Evolutionary conservation across 371 early-diverging fungal species (phyloP).

Genomic region (Mucor plumbeus): DNA sequence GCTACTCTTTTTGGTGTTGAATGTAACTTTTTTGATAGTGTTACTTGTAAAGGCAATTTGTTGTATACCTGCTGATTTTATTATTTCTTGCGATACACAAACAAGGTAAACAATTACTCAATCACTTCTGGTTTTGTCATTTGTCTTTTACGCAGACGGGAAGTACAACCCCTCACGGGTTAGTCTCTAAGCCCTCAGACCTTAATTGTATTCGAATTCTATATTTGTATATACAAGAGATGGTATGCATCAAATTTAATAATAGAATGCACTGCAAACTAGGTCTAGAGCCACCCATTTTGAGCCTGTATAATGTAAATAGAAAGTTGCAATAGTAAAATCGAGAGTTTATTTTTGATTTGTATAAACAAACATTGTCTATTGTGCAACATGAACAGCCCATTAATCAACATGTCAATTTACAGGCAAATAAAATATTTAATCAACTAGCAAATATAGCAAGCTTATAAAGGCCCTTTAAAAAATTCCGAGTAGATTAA

Average conservation of each 20-base stretch:
- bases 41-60: no score
- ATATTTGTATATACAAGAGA: neutral
- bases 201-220: no score
- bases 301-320: neutral
- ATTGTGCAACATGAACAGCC: neutral
- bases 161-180: no score
- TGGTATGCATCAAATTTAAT: neutral
- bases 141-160: no score
- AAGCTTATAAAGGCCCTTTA: neutral
- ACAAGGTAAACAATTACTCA: no score
- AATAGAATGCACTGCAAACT: neutral
- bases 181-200: no score
- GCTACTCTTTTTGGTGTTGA: no score
- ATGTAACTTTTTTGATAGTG: no score
- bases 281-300: slow-evolving; percentile 3
- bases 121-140: no score
- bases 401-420: neutral
- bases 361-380: neutral
- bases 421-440: neutral
- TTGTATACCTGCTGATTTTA: no score
- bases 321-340: neutral
- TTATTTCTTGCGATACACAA: no score
- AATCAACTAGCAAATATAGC: neutral
- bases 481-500: neutral
- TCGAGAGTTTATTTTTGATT: neutral